phyloP scores from a whole-genome alignment of 2,329 filamentous ascomycete genomes.

The Sclerotinia nivalis region DNA sequence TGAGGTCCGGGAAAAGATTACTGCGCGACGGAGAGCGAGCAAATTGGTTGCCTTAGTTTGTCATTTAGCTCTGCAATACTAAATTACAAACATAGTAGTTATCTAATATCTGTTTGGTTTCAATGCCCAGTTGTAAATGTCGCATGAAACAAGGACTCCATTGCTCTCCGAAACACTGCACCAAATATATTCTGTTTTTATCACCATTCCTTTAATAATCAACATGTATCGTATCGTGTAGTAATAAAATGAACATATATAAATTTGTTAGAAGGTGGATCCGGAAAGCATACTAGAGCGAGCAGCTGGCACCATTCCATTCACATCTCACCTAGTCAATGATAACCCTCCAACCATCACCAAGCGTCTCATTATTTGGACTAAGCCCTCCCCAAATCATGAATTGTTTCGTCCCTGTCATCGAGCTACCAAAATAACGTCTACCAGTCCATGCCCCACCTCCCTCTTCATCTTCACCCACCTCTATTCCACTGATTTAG shows the following conservation, averaged over 20 bases:
- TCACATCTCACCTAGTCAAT: neutral
- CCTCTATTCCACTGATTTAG: constrained; percentile 7
- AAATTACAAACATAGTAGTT: too few relatives aligned
- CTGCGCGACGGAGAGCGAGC: too few relatives aligned
- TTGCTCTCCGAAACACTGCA: too few relatives aligned
- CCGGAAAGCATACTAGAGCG: neutral
- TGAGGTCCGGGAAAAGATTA: too few relatives aligned
- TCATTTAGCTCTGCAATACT: too few relatives aligned
- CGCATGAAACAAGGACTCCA: too few relatives aligned
- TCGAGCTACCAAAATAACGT: constrained; percentile 14
- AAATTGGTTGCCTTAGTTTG: too few relatives aligned
- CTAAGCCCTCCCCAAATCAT: constrained; percentile 18
- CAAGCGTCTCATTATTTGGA: neutral
- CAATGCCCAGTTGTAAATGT: too few relatives aligned
- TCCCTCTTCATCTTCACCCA: constrained; percentile 15
- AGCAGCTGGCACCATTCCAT: neutral
- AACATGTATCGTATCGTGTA: neutral
- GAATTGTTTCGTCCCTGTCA: constrained; percentile 17
- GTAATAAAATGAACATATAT: too few relatives aligned
- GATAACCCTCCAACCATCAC: constrained; percentile 19
- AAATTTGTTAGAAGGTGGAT: neutral
- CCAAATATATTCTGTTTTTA: too few relatives aligned
- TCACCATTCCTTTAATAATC: too few relatives aligned
- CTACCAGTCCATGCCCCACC: constrained; percentile 17
- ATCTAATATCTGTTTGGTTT: too few relatives aligned